Percentiles rank a stretch among this genome's conserved stretches.
Conservation (phyloP, 2,329 filamentous ascomycete species). For the Myriangium duriaei region DNA sequence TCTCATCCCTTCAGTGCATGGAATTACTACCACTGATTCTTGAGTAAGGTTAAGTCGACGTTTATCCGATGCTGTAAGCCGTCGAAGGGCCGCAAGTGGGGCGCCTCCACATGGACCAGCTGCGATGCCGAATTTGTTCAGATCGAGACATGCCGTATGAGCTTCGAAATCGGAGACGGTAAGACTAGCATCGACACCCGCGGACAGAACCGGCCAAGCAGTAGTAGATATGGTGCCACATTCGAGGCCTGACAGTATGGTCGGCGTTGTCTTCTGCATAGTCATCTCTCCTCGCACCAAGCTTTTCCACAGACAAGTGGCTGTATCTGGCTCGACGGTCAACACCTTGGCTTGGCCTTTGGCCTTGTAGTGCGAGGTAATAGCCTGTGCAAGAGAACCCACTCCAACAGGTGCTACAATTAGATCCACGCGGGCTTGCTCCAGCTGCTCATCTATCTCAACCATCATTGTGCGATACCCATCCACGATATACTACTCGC, state of each 20-base stretch:
- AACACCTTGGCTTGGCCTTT: conserved; percentile 33
- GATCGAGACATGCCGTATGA: conserved; percentile 44
- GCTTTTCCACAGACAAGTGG: conserved; percentile 45
- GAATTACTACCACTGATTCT: conserved; percentile 46
- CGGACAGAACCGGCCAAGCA: conserved; percentile 49
- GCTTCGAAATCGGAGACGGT: conserved; percentile 51
- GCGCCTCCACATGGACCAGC: conserved; percentile 54
- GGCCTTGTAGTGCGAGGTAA: conserved; percentile 51
- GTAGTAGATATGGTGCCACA: conserved; percentile 56
- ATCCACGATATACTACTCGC: conserved; percentile 68
- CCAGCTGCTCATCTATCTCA: conserved; percentile 53
- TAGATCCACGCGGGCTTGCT: conserved; percentile 27
- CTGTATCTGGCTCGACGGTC: conserved; percentile 57
- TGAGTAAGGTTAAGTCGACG: conserved; percentile 32
- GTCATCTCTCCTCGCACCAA: conserved; percentile 37
- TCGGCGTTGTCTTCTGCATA: conserved; percentile 43
- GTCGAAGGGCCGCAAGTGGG: conserved; percentile 43
- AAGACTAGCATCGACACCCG: conserved; percentile 48
- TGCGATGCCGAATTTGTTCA: conserved; percentile 36
- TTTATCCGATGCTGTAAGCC: conserved; percentile 28
- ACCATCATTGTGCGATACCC: conserved; percentile 62
- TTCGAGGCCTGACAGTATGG: conserved; percentile 64
- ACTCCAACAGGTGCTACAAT: conserved; percentile 58
- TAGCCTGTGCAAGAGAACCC: conserved; percentile 59
- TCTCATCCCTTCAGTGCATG: conserved; percentile 53